A percentile compares a stretch with the other conserved stretches of the same genome.
These are phyloP conservation scores for Pseudopediastrum boryanum DNA, from an alignment of 139 green algal species.

Conservation along the genomic window DNA sequence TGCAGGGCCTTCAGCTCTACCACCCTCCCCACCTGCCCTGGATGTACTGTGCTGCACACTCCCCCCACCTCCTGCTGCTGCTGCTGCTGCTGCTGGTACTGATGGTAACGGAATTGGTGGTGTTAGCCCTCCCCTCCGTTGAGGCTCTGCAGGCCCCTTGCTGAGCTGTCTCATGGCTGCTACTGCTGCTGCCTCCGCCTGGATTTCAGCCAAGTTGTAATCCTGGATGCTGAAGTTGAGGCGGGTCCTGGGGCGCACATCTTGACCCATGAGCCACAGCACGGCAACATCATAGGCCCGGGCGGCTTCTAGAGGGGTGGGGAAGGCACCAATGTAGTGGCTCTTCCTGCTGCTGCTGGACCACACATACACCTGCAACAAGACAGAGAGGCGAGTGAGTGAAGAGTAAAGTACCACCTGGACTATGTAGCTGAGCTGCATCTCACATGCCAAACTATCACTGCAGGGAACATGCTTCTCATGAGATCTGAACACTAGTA, in stretches of 20 bases:
- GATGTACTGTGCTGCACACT: too few relatives aligned
- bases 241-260: constrained; percentile 15
- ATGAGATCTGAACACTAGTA: too few relatives aligned
- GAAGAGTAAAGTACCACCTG: too few relatives aligned
- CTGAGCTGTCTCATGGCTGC: constrained; percentile 28
- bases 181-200: constrained; percentile 20
- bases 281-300: constrained; percentile 34
- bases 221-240: constrained; percentile 30
- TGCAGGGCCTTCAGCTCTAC: too few relatives aligned
- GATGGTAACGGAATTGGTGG: too few relatives aligned
- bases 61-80: too few relatives aligned
- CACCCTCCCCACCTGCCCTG: too few relatives aligned
- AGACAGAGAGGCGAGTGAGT: not conserved
- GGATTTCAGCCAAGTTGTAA: constrained; percentile 33
- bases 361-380: constrained; percentile 34
- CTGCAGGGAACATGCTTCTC: too few relatives aligned
- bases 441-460: too few relatives aligned
- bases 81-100: too few relatives aligned
- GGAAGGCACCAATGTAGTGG: constrained; percentile 39
- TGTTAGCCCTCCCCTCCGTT: too few relatives aligned
- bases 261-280: constrained; percentile 36
- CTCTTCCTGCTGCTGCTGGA: constrained; percentile 33
- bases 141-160: not conserved
- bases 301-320: constrained; percentile 17
- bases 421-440: too few relatives aligned